Percentiles rank a stretch among this genome's conserved stretches.
Evolutionary conservation across 306 rosid genomes (phyloP).

Genomic region (Mimosa bimucronata): DNA sequence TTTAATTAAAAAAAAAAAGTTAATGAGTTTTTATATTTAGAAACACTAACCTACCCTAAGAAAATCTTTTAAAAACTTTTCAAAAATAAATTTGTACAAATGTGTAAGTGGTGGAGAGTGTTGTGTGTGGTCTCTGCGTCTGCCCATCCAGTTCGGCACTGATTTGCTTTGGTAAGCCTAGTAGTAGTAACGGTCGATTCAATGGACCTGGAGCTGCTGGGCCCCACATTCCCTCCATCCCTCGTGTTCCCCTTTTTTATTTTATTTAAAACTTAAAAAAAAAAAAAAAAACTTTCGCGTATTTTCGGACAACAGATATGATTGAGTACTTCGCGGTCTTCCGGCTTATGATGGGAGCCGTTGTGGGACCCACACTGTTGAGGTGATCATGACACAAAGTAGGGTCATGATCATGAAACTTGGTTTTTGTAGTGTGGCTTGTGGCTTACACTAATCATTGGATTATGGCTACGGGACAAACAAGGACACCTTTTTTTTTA

Average conservation of each 20-base stretch:
- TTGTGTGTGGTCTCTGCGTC: slow-evolving; percentile 6
- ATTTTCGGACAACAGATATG: background rate
- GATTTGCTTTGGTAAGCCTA: slow-evolving; percentile 36
- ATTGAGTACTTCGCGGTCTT: slow-evolving; percentile 12
- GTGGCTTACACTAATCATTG: slow-evolving; percentile 31
- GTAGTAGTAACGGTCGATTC: slow-evolving; percentile 56
- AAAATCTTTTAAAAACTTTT: no score
- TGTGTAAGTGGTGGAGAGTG: background rate
- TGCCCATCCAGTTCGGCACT: slow-evolving; percentile 36
- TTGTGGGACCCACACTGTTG: background rate
- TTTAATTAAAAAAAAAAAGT: no score
- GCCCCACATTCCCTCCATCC: slow-evolving; percentile 35
- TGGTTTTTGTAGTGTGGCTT: slow-evolving; percentile 11
- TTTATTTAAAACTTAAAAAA: background rate
- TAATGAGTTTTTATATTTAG: no score
- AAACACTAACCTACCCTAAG: no score
- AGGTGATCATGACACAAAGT: background rate
- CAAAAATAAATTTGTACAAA: background rate
- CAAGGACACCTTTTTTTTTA: background rate
- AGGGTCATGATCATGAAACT: slow-evolving; percentile 17
- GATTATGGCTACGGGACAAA: slow-evolving; percentile 17
- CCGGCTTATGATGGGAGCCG: background rate
- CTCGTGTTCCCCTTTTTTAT: background rate
- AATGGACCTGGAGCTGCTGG: slow-evolving; percentile 14
- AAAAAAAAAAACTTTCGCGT: background rate